phyloP scores from a whole-genome alignment of 768 basidiomycete species.

The Amanita subjunquillea region DNA sequence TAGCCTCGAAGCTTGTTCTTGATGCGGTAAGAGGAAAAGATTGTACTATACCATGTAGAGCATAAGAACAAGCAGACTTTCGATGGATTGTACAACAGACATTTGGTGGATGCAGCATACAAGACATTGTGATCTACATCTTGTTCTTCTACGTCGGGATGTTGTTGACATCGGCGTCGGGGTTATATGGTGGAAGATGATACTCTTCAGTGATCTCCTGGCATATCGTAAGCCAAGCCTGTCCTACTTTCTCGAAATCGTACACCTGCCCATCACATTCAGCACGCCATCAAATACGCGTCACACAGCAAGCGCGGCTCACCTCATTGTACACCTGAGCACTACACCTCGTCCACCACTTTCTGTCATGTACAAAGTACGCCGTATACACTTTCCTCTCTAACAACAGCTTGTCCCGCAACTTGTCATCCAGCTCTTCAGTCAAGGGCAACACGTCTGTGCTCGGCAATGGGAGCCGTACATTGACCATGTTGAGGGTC shows the following conservation, averaged over 20 bases:
- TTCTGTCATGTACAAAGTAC: conserved; percentile 23
- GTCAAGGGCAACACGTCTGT: conserved; percentile 8
- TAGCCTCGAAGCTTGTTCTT: no score
- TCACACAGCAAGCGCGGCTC: neutral
- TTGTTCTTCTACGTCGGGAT: no score
- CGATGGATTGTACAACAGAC: no score
- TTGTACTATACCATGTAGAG: no score
- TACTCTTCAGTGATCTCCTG: conserved; percentile 17
- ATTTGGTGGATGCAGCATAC: no score
- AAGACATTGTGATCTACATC: no score
- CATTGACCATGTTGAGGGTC: conserved; percentile 54
- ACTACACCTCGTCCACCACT: conserved; percentile 30
- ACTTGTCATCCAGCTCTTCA: conserved; percentile 11
- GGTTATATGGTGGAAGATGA: neutral
- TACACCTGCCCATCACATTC: conserved; percentile 17
- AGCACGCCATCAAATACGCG: neutral
- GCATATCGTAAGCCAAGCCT: conserved; percentile 24
- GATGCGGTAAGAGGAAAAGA: no score
- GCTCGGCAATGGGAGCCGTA: conserved; percentile 22
- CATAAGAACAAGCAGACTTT: no score
- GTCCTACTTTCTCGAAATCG: conserved; percentile 32
- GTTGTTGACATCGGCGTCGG: neutral
- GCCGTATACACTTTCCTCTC: conserved; percentile 21
- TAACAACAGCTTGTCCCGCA: conserved; percentile 18
- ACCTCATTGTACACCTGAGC: conserved; percentile 32